These are phyloP conservation scores for Rhamnella rubrinervis DNA, from an alignment of 331 rosid species.

Conservation along the genomic window DNA sequence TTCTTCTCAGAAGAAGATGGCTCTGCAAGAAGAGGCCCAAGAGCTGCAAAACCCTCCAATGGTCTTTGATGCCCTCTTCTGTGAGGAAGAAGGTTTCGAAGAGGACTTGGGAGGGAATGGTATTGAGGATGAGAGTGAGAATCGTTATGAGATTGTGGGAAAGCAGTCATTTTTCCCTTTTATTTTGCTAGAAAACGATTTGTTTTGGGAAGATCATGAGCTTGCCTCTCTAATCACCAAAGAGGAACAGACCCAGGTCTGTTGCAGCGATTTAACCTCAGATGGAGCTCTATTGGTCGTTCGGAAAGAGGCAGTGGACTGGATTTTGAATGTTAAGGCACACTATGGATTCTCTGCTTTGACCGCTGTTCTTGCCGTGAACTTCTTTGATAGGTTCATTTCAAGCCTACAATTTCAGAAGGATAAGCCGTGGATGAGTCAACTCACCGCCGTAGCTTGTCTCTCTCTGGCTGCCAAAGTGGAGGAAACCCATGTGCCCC, in stretches of 20 bases:
- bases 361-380: constrained; percentile 72
- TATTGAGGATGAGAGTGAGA: constrained; percentile 23
- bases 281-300: constrained; percentile 45
- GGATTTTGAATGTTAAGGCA: constrained; percentile 63
- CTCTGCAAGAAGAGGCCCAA: constrained; percentile 44
- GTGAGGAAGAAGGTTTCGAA: constrained; percentile 56
- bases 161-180: constrained; percentile 43
- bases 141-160: constrained; percentile 21
- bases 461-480: constrained; percentile 85
- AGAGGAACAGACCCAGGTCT: constrained; percentile 52
- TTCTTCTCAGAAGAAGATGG: constrained; percentile 62
- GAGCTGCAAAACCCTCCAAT: constrained; percentile 42
- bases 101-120: constrained; percentile 37
- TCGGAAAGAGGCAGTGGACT: constrained; percentile 56
- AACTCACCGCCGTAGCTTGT: constrained; percentile 80
- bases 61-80: constrained; percentile 57
- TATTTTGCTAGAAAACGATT: constrained; percentile 46
- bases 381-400: constrained; percentile 85
- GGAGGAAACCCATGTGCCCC: constrained; percentile 85
- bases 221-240: constrained; percentile 58
- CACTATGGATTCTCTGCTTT: constrained; percentile 63
- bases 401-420: constrained; percentile 47
- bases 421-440: constrained; percentile 87
- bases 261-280: constrained; percentile 17
- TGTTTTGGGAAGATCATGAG: constrained; percentile 62